Evolutionary conservation across 2,329 filamentous ascomycete genomes (phyloP), one percentile per base, ranked within the genome.

Genomic region (Sphaerostilbella broomeana): DNA sequence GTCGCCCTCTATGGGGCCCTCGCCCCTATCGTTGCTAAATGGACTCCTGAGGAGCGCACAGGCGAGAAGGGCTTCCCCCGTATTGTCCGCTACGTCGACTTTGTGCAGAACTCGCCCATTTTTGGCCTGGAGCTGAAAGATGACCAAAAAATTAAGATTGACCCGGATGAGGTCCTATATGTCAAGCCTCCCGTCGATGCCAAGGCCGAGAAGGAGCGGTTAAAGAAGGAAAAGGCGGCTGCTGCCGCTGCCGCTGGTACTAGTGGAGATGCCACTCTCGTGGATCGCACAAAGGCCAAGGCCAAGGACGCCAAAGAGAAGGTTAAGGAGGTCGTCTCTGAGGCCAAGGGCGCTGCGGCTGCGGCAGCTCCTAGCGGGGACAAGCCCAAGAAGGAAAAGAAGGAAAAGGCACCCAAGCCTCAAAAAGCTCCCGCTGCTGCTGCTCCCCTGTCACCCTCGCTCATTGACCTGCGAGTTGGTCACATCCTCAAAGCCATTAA

Each of bases 401-500:
- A 94, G 64, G 81, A 84, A 57, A 94, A 94, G 69, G 77, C 80
- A 31, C 82, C 84, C 39, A 92, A 90, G 69, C 78, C 76, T 48
- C 80, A 71, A 44, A 80, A 81, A 61, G 72, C 79, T 6, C 68
- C 81, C 11, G 69, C 86, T 5, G 73, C 77, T 35, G 75, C 87
- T 35, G 83, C 87, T 10, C 84, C 86, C 2, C 79, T 87, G 5
- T 86, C 86, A 2, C 92, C 92, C 3, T 73, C 76, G 43, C 77
- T 95, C 45, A 95, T 98, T 59, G 92, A 98, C 62, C 81, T 98
- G 36, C 83, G 92, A 48, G 90, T 98, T 45, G 92, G 92, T 45
- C 92, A 97, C 70, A 95, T 98, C 54, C 81, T 98, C 57, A 94
- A 95, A 68, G 89, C 89, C 36, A 77, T 92, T 66, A 84, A 88